These are phyloP conservation scores for Xylaria bambusicola DNA, from an alignment of 495 filamentous ascomycete species.

Conservation along the genomic window DNA sequence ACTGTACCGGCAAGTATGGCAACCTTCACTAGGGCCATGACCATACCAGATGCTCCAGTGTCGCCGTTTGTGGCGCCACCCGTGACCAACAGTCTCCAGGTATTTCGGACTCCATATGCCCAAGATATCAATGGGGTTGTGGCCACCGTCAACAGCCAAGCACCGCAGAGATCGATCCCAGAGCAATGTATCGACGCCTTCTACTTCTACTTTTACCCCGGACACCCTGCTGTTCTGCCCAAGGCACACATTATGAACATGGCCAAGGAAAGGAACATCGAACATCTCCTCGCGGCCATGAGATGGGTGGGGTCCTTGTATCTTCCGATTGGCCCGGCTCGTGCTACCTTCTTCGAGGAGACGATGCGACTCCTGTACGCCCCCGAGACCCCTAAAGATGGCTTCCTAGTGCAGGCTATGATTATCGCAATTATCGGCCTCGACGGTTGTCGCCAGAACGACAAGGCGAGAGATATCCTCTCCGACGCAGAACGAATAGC, in stretches of 20 bases:
- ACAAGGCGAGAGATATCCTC: conserved; percentile 66
- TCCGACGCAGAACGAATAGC: conserved; percentile 67
- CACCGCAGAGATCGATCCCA: conserved; percentile 38
- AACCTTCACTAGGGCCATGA: conserved; percentile 41
- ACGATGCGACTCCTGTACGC: conserved; percentile 57
- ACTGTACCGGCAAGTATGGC: conserved; percentile 27
- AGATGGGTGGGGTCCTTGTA: conserved; percentile 69
- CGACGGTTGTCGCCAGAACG: conserved; percentile 71
- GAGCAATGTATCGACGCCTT: conserved; percentile 58
- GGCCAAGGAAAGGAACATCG: conserved; percentile 45
- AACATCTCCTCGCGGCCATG: conserved; percentile 60
- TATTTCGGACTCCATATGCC: conserved; percentile 40
- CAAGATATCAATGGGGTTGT: conserved; percentile 35
- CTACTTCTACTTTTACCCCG: conserved; percentile 65
- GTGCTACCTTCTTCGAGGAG: conserved; percentile 57
- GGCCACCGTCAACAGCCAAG: conserved; percentile 28
- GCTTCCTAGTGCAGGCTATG: conserved; percentile 74
- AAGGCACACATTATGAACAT: conserved; percentile 47
- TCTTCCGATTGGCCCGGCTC: conserved; percentile 50
- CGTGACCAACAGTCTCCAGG: conserved; percentile 31
- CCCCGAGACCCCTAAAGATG: conserved; percentile 55
- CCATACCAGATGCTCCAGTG: conserved; percentile 41
- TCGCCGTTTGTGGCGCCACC: conserved; percentile 38
- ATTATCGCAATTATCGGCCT: conserved; percentile 75
- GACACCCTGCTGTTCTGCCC: conserved; percentile 67